Evolutionary conservation across 1,139 yeast genomes (phyloP).

Genomic region (Candida labiduridarum): DNA sequence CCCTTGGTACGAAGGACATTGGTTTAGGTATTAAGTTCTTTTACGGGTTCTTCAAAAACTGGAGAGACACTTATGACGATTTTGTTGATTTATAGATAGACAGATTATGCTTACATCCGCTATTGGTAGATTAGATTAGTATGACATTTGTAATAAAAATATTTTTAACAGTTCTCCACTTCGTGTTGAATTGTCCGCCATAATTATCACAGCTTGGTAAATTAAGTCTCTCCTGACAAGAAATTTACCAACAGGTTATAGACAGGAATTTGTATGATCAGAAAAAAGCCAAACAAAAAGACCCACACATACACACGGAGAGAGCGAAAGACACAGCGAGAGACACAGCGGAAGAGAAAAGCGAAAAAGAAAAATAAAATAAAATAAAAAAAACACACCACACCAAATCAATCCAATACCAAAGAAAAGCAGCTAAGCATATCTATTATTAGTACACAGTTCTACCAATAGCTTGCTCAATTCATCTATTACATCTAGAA

Average conservation of each 20-base stretch:
- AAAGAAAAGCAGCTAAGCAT: neutral
- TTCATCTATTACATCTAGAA: neutral
- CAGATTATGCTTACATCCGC: neutral
- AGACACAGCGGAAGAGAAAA: neutral
- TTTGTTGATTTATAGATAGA: slow-evolving; percentile 22
- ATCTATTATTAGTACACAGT: neutral
- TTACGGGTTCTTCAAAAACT: slow-evolving; percentile 37
- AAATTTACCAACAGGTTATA: neutral
- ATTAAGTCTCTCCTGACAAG: too few relatives aligned
- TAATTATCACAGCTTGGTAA: too few relatives aligned
- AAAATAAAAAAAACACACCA: slow-evolving; percentile 1
- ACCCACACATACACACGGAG: neutral
- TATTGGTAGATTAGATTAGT: neutral
- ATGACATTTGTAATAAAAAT: neutral
- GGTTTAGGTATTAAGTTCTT: slow-evolving; percentile 46
- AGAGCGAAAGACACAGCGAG: neutral
- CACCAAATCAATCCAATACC: slow-evolving; percentile 1
- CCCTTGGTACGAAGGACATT: slow-evolving; percentile 44
- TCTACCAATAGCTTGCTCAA: neutral
- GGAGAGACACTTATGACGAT: slow-evolving; percentile 33
- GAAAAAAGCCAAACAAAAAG: neutral
- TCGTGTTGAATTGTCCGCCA: neutral
- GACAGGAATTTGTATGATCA: slow-evolving; percentile 2
- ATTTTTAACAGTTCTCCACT: neutral
- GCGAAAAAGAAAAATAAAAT: neutral